phyloP scores from a whole-genome alignment of 2,329 filamentous ascomycete genomes.

The Nigrograna mackinnonii region DNA sequence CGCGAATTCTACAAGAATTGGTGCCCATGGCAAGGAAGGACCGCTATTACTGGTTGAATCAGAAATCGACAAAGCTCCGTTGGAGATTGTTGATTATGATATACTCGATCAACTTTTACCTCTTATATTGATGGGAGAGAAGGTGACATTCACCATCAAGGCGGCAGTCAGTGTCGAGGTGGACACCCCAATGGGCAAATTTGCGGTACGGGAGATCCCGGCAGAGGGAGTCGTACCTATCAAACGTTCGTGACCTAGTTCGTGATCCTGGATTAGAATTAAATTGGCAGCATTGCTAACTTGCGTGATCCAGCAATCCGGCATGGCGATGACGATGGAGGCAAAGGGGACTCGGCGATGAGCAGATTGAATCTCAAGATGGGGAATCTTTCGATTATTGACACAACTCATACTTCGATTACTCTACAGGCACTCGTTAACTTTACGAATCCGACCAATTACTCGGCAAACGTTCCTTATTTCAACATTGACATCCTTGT shows the following conservation, averaged over 20 bases:
- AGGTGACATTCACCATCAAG: constrained; percentile 73
- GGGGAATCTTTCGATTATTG: constrained; percentile 70
- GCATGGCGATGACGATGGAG: constrained; percentile 5
- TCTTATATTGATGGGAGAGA: constrained; percentile 73
- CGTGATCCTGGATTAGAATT: constrained; percentile 32
- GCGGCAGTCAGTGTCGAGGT: constrained; percentile 84
- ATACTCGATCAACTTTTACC: constrained; percentile 83
- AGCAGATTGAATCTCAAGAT: constrained; percentile 65
- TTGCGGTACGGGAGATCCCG: constrained; percentile 82
- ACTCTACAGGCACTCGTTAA: constrained; percentile 74
- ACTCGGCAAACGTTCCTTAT: constrained; percentile 81
- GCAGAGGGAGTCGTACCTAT: constrained; percentile 82
- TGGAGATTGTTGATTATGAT: constrained; percentile 79
- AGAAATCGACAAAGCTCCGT: constrained; percentile 74
- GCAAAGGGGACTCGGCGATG: constrained; percentile 46
- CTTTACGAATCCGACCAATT: constrained; percentile 87
- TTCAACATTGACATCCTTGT: constrained; percentile 75
- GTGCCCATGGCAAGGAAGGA: constrained; percentile 59
- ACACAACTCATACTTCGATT: constrained; percentile 73
- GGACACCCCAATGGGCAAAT: constrained; percentile 76
- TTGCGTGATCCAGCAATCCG: constrained; percentile 37
- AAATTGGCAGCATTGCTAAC: constrained; percentile 32
- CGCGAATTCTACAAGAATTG: constrained; percentile 76
- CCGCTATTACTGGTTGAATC: constrained; percentile 75
- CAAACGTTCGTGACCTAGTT: constrained; percentile 81